Base-by-base conservation (phyloP, 106 monocot genomes). In the Triglochin maritima region DNA sequence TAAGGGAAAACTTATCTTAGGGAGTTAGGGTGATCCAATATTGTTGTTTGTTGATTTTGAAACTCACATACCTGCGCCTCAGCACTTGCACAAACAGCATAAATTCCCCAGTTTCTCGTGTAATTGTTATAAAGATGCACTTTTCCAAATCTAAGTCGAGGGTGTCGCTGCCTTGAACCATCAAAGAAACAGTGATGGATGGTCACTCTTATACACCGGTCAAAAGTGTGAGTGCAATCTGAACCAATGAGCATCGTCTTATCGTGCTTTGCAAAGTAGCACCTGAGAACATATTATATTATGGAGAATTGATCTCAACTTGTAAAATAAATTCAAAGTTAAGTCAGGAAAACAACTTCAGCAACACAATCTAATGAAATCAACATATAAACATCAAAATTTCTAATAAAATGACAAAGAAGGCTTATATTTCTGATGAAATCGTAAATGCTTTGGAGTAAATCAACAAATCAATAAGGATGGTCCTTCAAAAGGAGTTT, bases 151-250 rank as follows among this genome's bases (percentile, higher is more conserved):
- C 90, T 76, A 55, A 96, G 79, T 12, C 95, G 83, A 59, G 95
- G 95, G 61, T 90, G 95, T 9, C 95, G 60, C 56, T 96, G 95
- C 6, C 64, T 56, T 50, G 90, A 88, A 9, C 90, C 88, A 63
- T 90, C 79, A 70, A 96, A 96, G 65, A 96, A 87, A 60, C 95
- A 96, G 62, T 88, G 95, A 67, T 96, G 95, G 60, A 96, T 84
- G 47, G 95, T 90, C 41, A 88, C 87, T 16, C 87, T 74, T 47
- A 96, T 86, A 68, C 90, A 80, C 47, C 90, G 70, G 67, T 96
- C 90, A 42, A 29, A 63, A 16, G 75, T 72, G 58, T 86, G 66
- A 29, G 71, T 80, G 61, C 76, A 53, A 62, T 77, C 71, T 15
- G 79, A 85, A 41, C 95, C 88, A 46, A 96, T 86, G 7, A 96